Evolutionary conservation across 495 filamentous ascomycete species (phyloP), one percentile per base, ranked within the genome.

Genomic region (Stereocaulon alpinum): DNA sequence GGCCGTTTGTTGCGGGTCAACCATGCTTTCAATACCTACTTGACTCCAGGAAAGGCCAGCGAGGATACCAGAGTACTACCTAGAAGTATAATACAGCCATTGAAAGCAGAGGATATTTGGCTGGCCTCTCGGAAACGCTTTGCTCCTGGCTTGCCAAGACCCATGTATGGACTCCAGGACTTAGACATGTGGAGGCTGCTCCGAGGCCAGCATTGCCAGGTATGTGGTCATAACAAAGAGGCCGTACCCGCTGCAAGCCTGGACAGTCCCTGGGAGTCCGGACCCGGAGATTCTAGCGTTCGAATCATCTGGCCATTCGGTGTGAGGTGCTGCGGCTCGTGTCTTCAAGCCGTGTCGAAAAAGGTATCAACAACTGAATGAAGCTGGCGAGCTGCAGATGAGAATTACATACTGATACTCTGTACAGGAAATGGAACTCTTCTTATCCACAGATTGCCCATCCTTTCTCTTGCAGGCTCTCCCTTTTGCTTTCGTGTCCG

Each of bases 261-360:
- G 10, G 62, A 70, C 5, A 71, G 74, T 52, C 67, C 72, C 15
- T 83, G 72, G 67, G 75, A 77, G 57, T 66, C 70, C 48, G 79
- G 80, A 12, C 82, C 83, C 17, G 81, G 79, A 18, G 55, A 68
- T 32, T 66, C 77, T 42, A 77, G 77, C 9, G 73, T 83, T 18
- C 73, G 74, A 47, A 67, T 74, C 18, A 69, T 88, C 24, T 91
- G 86, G 85, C 70, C 83, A 1, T 88, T 89, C 69, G 82, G 73
- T 20, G 68, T 81, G 30, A 76, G 80, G 52, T 70, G 76, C 40
- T 91, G 87, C 67, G 82, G 75, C 4, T 32, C 69, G 20, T 91
- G 87, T 68, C 71, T 88, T n/a, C 56, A 75, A 54, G 62, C 74
- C 41, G 73, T 65, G 30, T 79, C 81, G 34, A 66, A 78, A 61